These are phyloP conservation scores for Delitschia confertaspora DNA, from an alignment of 495 filamentous ascomycete species.

Conservation along the genomic window DNA sequence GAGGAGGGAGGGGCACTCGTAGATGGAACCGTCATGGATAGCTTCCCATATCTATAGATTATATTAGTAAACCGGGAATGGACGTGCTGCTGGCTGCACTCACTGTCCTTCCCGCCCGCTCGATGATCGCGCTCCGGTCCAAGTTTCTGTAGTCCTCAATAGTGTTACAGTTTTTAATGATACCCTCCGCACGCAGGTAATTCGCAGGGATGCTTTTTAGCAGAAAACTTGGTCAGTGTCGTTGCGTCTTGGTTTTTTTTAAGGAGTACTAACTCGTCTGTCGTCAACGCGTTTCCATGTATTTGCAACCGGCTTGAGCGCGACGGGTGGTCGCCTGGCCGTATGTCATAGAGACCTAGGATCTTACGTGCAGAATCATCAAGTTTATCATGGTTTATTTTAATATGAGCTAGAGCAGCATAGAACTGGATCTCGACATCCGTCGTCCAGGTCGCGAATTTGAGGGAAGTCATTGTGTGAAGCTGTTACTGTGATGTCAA, in stretches of 20 bases:
- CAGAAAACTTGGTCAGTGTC: constrained; percentile 3
- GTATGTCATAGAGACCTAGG: constrained; percentile 83
- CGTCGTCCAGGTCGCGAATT: constrained; percentile 79
- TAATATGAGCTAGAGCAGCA: constrained; percentile 72
- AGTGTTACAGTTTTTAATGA: constrained; percentile 93
- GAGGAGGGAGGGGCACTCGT: constrained; percentile 82
- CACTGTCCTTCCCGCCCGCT: constrained; percentile 67
- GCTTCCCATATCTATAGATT: constrained; percentile 87
- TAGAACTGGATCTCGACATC: constrained; percentile 96
- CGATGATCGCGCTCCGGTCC: constrained; percentile 63
- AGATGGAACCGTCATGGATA: constrained; percentile 90
- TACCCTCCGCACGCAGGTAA: constrained; percentile 77
- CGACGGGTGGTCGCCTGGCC: constrained; percentile 54
- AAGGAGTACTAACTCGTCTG: constrained; percentile 56
- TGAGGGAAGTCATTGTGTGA: constrained; percentile 35
- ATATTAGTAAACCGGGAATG: constrained; percentile 7
- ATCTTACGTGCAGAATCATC: constrained; percentile 81
- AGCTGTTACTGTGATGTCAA: no score
- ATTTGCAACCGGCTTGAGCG: constrained; percentile 79
- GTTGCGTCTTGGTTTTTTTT: background rate
- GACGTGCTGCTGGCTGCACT: constrained; percentile 22
- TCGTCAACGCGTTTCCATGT: constrained; percentile 73
- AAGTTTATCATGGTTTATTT: constrained; percentile 94
- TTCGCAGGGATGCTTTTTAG: constrained; percentile 57
- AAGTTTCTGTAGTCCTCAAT: constrained; percentile 80